Evolutionary conservation across 2,329 filamentous ascomycete genomes (phyloP).

Genomic region (Tolypocladium cylindrosporum): DNA sequence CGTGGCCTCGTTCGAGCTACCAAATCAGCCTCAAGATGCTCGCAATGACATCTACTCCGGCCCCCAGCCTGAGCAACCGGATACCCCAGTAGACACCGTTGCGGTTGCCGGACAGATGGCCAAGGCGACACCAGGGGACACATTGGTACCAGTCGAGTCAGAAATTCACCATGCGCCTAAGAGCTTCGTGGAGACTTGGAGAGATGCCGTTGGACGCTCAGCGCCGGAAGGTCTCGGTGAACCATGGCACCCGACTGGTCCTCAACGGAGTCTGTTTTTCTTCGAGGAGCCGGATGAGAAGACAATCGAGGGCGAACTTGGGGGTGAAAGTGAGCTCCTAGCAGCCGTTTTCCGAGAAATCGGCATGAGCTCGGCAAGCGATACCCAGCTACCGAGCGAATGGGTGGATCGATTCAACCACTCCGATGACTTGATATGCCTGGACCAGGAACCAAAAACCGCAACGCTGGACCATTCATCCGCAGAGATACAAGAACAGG

Average conservation of each 20-base stretch:
- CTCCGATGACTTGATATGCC: conserved; percentile 3
- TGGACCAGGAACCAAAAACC: neutral
- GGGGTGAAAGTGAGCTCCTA: neutral
- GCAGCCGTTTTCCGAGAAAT: neutral
- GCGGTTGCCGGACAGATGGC: neutral
- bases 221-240: neutral
- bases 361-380: neutral
- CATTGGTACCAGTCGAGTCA: neutral
- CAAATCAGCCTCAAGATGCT: neutral
- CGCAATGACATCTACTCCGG: neutral
- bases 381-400: neutral
- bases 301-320: neutral
- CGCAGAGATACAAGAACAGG: neutral
- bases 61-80: neutral
- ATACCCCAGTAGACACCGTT: neutral
- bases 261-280: neutral
- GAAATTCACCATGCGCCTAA: neutral
- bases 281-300: neutral
- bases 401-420: neutral
- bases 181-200: conserved; percentile 1
- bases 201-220: neutral
- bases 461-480: too few relatives aligned
- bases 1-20: neutral
- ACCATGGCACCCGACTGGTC: neutral
- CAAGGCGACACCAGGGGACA: neutral